phyloP scores from a whole-genome alignment of 352 stramenopile genomes.

The Thalassiosira livingstoniorum region DNA sequence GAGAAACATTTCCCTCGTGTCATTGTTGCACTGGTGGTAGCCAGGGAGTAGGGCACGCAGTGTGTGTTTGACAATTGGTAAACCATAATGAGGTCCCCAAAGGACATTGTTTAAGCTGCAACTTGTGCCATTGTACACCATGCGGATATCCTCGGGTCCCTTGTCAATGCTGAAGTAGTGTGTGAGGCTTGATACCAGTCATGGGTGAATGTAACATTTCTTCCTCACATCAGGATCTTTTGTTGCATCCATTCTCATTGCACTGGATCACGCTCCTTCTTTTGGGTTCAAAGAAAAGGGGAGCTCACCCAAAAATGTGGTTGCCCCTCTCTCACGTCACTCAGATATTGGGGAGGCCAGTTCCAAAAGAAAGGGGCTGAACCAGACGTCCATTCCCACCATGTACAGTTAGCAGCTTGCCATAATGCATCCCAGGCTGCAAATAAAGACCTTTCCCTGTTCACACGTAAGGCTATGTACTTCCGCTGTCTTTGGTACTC shows the following conservation, averaged over 20 bases:
- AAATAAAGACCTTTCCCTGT: neutral
- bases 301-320: neutral
- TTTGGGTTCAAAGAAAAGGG: neutral
- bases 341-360: too few species aligned
- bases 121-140: slow-evolving; percentile 56
- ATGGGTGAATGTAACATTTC: slow-evolving; percentile 5
- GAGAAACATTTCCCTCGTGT: slow-evolving; percentile 55
- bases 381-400: too few species aligned
- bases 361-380: too few species aligned
- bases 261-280: neutral
- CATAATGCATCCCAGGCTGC: slow-evolving; percentile 7
- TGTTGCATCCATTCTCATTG: neutral
- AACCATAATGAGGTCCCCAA: slow-evolving; percentile 43
- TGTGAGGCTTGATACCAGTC: slow-evolving; percentile 3
- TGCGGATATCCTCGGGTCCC: slow-evolving; percentile 38
- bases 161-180: slow-evolving; percentile 45
- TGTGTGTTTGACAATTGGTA: slow-evolving; percentile 31
- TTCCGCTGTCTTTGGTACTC: too few species aligned
- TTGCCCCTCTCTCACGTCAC: too few species aligned
- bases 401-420: neutral
- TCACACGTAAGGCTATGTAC: neutral
- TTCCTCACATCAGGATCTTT: slow-evolving; percentile 4
- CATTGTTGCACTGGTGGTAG: slow-evolving; percentile 33
- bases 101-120: slow-evolving; percentile 45
- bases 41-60: slow-evolving; percentile 20